Evolutionary conservation across 495 filamentous ascomycete species (phyloP), one percentile per base, ranked within the genome.

Genomic region (Aspergillus nanangensis): DNA sequence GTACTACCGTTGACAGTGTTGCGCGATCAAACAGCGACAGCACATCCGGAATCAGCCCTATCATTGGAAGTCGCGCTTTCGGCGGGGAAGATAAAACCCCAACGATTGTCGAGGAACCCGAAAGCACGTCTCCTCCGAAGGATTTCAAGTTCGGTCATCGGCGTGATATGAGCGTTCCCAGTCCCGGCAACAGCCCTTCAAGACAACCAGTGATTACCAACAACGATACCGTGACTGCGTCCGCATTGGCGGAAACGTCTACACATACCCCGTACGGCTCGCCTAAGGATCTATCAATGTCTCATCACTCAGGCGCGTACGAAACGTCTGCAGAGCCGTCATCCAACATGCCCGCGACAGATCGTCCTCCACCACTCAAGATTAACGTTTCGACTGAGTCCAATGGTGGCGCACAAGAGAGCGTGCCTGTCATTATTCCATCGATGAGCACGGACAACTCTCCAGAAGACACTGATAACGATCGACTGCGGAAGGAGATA

Each of bases 401-500:
- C 3, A 48, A 41, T 7, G 31, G 52, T 38, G 22, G 17, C n/a
- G 32, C 41, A 14, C 32, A 48, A 13, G 48, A 58, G 18, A 48
- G 56, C 4, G 55, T 69, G 33, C 73, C 80, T 25, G 63, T 71
- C 18, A 74, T 80, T 2, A 55, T 78, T 8, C 76, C 80, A 11
- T 69, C 74, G 5, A 59, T 79, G 40, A 82, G 79, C 40, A 77
- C 79, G 3, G 75, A 80, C 4, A 65, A 70, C 14, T 76, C 72
- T 1, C 63, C 74, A 10, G 71, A 83, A 38, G 76, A 88, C 42
- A 76, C 82, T 25, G 87, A 94, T 52, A 91, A 77, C 52, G 90
- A 95, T 47, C 76, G 81, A 41, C 63, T 94, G 39, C 70, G 83
- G 22, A 83, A 89, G 50, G 90, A 95, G 52, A 94, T 94, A 25